Evolutionary conservation across 73 alveolate genomes (phyloP).

Genomic region (Tetrahymena malaccensis): DNA sequence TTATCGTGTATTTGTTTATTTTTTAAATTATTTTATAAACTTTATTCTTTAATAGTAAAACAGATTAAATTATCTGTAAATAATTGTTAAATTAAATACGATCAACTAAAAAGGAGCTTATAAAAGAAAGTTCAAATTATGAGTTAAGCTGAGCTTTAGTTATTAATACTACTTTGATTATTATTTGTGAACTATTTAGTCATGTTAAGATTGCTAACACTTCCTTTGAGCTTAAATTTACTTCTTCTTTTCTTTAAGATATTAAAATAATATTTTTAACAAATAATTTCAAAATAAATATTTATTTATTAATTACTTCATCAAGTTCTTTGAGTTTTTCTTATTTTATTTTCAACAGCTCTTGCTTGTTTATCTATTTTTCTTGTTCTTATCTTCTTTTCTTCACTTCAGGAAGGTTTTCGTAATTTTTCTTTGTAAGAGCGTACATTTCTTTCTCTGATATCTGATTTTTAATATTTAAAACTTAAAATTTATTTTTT

Average conservation of each 20-base stretch:
- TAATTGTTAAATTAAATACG: too few relatives aligned
- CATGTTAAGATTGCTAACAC: background rate
- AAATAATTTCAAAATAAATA: background rate
- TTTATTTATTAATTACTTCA: background rate
- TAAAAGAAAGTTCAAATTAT: background rate
- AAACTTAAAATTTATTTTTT: too few relatives aligned
- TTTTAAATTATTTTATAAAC: too few relatives aligned
- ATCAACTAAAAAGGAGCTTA: background rate
- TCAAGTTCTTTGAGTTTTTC: background rate
- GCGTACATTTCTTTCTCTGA: conserved; percentile 39
- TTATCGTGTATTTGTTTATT: too few relatives aligned
- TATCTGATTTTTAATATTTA: background rate
- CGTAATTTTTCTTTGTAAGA: conserved; percentile 30
- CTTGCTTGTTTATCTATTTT: background rate
- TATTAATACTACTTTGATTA: background rate
- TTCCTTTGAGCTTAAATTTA: background rate
- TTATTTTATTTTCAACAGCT: background rate
- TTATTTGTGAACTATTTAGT: background rate
- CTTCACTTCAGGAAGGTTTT: conserved; percentile 40
- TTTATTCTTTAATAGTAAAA: too few relatives aligned
- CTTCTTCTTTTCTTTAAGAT: background rate
- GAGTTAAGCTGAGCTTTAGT: background rate
- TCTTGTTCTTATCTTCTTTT: conserved; percentile 11
- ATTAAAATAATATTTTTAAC: background rate
- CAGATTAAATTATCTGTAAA: too few relatives aligned